Evolutionary conservation across 352 stramenopile species (phyloP), one percentile per base, ranked within the genome.

Genomic region (Phytopythium mirpurense): DNA sequence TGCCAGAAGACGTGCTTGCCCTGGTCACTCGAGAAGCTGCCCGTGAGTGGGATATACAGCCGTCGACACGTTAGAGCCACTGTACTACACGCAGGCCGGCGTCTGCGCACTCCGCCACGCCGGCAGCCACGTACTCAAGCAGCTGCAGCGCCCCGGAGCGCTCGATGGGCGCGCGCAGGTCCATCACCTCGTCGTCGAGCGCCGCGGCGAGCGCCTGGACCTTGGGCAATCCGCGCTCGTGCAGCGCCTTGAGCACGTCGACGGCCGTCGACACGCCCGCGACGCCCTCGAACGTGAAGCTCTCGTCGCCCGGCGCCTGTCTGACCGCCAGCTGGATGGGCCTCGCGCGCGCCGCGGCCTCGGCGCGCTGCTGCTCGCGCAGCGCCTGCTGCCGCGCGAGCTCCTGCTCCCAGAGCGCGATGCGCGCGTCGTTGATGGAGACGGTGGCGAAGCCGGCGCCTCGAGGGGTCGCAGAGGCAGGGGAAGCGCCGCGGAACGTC

Each of bases 1-100:
- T 99, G 98, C 98, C 97, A 99, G 65, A 99, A 98, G 5, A 97
- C 72, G 45, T 69, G 83, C 58, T 88, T 88, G 62, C 77, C 80
- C 67, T 84, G 68, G 15, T 90, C 71, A 24, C 61, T 83, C 18
- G 65, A 68, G 54, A 90, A 90, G 54, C 78, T 90, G 59, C 32
- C 41, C 16, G 26, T 26, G n/a, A n/a, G n/a, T n/a, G n/a, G n/a
- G n/a, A n/a, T n/a, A n/a, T n/a, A n/a, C n/a, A n/a, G n/a, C n/a
- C n/a, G n/a, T n/a, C n/a, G 16, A 19, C 10, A 19, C 5, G 38
- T 44, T 27, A 44, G n/a, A 43, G 5, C 37, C 18, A 36, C 31
- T 2, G 31, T 6, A 12, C n/a, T n/a, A n/a, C n/a, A n/a, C n/a
- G n/a, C n/a, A n/a, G n/a, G n/a, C n/a, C n/a, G n/a, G n/a, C n/a